phyloP scores from a whole-genome alignment of 352 stramenopile genomes.

The Pilasporangium apinafurcum region DNA sequence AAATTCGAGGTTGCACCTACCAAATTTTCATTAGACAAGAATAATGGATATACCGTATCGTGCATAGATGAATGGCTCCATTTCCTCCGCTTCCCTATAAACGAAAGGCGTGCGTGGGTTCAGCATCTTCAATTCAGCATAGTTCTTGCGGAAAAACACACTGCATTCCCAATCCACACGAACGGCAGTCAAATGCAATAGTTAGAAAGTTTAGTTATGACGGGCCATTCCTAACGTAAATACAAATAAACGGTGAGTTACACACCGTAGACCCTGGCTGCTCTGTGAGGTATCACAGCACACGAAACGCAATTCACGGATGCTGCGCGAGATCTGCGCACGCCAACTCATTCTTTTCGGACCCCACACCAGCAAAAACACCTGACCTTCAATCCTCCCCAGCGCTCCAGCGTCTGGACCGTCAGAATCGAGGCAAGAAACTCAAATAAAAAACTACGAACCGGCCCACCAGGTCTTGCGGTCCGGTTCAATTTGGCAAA shows the following conservation, averaged over 20 bases:
- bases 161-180: conserved; percentile 17
- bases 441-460: too few species aligned
- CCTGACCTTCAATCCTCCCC: too few species aligned
- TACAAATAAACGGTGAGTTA: conserved; percentile 1
- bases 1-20: too few species aligned
- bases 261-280: conserved; percentile 74
- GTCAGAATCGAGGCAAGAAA: too few species aligned
- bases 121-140: conserved; percentile 85
- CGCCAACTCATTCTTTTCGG: conserved; percentile 87
- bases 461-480: too few species aligned
- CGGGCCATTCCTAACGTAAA: neutral
- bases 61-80: conserved; percentile 86
- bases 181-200: conserved; percentile 6
- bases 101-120: conserved; percentile 80
- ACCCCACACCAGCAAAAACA: too few species aligned
- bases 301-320: conserved; percentile 83
- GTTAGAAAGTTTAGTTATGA: conserved; percentile 1
- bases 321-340: conserved; percentile 81
- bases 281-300: conserved; percentile 79
- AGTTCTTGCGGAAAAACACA: conserved; percentile 85
- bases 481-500: too few species aligned
- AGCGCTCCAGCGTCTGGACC: too few species aligned
- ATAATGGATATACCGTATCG: conserved; percentile 44
- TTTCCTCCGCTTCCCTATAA: conserved; percentile 83
- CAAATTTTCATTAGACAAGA: neutral